phyloP scores from a whole-genome alignment of 768 basidiomycete genomes.

The Leucosporidium scottii region DNA sequence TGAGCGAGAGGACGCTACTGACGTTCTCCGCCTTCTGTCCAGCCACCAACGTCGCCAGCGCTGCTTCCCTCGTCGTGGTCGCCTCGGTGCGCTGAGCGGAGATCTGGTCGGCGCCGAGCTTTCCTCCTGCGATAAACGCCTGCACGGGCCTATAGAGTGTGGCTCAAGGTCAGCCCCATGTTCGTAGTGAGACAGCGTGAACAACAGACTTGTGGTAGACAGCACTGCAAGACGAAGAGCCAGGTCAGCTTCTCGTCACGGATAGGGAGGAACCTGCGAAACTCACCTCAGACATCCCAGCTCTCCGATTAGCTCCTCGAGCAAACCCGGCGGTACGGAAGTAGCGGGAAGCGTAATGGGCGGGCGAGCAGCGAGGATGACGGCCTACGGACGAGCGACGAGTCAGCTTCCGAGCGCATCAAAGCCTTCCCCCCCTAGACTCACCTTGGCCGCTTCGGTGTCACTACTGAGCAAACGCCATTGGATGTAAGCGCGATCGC shows the following conservation, averaged over 20 bases:
- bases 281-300: conserved; percentile 64
- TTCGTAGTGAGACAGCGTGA: too few relatives aligned
- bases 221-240: conserved; percentile 44
- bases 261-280: background rate
- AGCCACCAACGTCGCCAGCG: conserved; percentile 73
- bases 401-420: background rate
- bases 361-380: conserved; percentile 83
- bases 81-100: conserved; percentile 59
- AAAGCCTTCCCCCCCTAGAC: conserved; percentile 14
- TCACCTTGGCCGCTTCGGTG: conserved; percentile 86
- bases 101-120: conserved; percentile 74
- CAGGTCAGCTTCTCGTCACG: background rate
- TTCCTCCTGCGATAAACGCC: conserved; percentile 88
- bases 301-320: conserved; percentile 87
- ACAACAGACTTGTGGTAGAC: conserved; percentile 88
- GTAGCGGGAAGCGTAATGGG: conserved; percentile 89
- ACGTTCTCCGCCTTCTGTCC: conserved; percentile 87
- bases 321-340: conserved; percentile 72
- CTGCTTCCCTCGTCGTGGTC: conserved; percentile 38
- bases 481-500: conserved; percentile 96
- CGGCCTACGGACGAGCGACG: conserved; percentile 48
- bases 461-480: conserved; percentile 94
- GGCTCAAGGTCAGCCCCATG: too few relatives aligned
- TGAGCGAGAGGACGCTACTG: background rate
- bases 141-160: conserved; percentile 67